Base-by-base conservation (phyloP, 2,329 filamentous ascomycete species). In the Macrophomina pseudophaseolina region DNA sequence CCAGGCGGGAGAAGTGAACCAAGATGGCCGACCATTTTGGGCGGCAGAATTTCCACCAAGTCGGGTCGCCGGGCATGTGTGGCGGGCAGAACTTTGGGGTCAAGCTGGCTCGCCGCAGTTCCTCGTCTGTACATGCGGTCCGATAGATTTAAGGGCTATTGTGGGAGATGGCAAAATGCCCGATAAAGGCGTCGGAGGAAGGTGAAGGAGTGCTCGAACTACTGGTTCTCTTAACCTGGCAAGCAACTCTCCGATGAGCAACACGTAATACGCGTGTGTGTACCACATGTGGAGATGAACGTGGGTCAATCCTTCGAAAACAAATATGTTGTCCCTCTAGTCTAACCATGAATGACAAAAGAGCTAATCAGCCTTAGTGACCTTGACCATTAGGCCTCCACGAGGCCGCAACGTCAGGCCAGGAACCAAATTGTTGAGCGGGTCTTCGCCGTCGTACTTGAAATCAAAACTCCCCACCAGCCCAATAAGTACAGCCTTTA, bases 381-480 rank as follows among this genome's bases (percentile, higher is more conserved):
- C 52, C 52, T 14, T 54, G 11, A 54, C 52, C 52, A 54, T 38
- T 32, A 54, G 33, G 14, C 52, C 52, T 4, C 52, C 52, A 11
- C 52, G 32, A 33, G 52, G 52, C 30, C 52, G 32, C 30, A 54
- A n/a, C 30, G 52, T 54, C 52, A 54, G 12, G 7, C 52, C 52
- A 0, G 52, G 52, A 33, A 46, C 46, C 18, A 62, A 35, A 48
- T 48, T 33, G 11, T 12, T 33, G 11, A 62, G 9, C 18, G 42
- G 48, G 30, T 48, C 32, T 23, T 42, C 32, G 35, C 18, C 52
- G 5, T 44, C 23, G 4, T 38, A 23, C 14, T 44, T 9, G 2
- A 59, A 59, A 23, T 59, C 54, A 12, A 59, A 59, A 8, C 23
- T 18, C 0, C 40, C 40, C 0, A 46, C 54, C 14, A 46, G 5